Evolutionary conservation across 306 rosid genomes (phyloP), one percentile per base, ranked within the genome.

Genomic region (Rubus parviflorus): DNA sequence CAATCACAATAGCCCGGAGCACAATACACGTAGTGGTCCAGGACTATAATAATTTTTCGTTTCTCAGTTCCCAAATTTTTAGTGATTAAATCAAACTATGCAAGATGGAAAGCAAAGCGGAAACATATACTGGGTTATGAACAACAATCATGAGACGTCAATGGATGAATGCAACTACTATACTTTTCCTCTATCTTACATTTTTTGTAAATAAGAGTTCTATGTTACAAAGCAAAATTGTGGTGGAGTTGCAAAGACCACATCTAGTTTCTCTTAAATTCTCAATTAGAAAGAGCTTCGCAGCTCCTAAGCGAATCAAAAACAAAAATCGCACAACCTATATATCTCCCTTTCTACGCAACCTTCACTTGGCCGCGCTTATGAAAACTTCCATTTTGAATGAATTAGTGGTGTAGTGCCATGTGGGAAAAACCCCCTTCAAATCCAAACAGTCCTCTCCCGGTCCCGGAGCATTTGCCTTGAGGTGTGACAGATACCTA

Each of bases 221-320:
- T 89, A 90, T 92, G 96, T 87, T 87, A 91, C 99, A 95, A 87
- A 92, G 88, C 97, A 95, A 95, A 95, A 96, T 87, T 92, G 92
- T 82, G 87, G 90, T 81, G 87, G 89, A 78, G 91, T 81, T 83
- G 95, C 83, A 82, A 86, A 86, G 47, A 89, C 91, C 97, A 88
- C 92, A 82, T 90, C 87, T 85, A 70, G 86, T 85, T 85, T 82
- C 87, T 82, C 89, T 86, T 83, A 62, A 84, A 87, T 79, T 81
- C 89, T 83, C 87, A 85, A 89, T 85, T 87, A 87, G 89, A 83
- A 85, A 84, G 86, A 80, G 86, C 84, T 68, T 30, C 75, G 81
- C 85, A 79, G 85, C 89, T 85, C 81, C 84, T 53, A 58, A 15
- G 77, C 83, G 86, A 87, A 83, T 81, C 70, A 79, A 80, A 81